Conservation (phyloP, 768 basidiomycete species). For the Amanita polypyramis region DNA sequence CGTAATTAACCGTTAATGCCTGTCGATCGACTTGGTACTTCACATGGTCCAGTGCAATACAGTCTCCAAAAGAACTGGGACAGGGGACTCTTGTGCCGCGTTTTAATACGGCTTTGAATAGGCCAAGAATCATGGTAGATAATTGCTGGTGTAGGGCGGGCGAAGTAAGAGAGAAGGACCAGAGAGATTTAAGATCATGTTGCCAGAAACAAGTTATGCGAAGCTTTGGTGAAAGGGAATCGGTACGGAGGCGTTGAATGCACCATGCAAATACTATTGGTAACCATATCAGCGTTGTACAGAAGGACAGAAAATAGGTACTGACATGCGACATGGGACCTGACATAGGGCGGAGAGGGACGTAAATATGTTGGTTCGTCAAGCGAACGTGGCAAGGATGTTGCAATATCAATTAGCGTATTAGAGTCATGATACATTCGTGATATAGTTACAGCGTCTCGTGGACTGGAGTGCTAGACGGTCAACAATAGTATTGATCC, state of each 20-base stretch:
- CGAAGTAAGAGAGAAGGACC: slow-evolving; percentile 64
- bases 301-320: slow-evolving; percentile 4
- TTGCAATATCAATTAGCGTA: slow-evolving; percentile 84
- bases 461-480: slow-evolving; percentile 43
- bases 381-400: slow-evolving; percentile 83
- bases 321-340: slow-evolving; percentile 71
- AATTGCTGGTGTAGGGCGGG: slow-evolving; percentile 64
- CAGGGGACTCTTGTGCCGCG: slow-evolving; percentile 69
- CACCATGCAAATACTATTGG: slow-evolving; percentile 81
- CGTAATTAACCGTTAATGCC: slow-evolving; percentile 74
- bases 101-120: slow-evolving; percentile 72
- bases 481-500: slow-evolving; percentile 1
- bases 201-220: slow-evolving; percentile 93
- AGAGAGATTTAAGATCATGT: slow-evolving; percentile 81
- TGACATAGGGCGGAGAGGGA: slow-evolving; percentile 85
- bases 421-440: slow-evolving; percentile 71
- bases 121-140: slow-evolving; percentile 72
- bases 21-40: slow-evolving; percentile 77
- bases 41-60: slow-evolving; percentile 69
- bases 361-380: slow-evolving; percentile 89
- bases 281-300: slow-evolving; percentile 9
- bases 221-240: slow-evolving; percentile 26
- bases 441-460: slow-evolving; percentile 92
- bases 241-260: slow-evolving; percentile 56
- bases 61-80: slow-evolving; percentile 69